phyloP scores from a whole-genome alignment of 371 early-diverging fungal species.

The Blastocladiella emersonii region DNA sequence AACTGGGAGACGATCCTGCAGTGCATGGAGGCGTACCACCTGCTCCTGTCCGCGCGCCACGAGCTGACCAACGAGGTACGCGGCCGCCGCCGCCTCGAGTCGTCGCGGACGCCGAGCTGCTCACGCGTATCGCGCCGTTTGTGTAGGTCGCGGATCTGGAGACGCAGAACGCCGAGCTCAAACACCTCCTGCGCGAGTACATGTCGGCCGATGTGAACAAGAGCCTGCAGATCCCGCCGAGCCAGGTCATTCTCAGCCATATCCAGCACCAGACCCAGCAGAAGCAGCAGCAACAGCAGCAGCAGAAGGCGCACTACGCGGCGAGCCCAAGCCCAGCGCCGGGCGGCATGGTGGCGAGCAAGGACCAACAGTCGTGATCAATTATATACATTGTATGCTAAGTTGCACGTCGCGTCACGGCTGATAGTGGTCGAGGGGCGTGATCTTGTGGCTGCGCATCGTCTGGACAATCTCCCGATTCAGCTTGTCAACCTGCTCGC shows the following conservation, averaged over 20 bases:
- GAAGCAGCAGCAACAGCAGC: not conserved
- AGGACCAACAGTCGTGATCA: too few relatives aligned
- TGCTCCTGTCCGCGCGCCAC: not conserved
- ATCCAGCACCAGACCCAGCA: not conserved
- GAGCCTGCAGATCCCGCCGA: not conserved
- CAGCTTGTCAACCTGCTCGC: too few relatives aligned
- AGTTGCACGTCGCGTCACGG: too few relatives aligned
- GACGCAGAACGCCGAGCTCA: not conserved
- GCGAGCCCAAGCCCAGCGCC: too few relatives aligned
- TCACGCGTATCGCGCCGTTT: not conserved
- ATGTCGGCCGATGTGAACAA: constrained; percentile 1
- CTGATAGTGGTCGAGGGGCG: too few relatives aligned
- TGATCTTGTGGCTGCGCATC: too few relatives aligned
- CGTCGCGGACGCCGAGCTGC: not conserved
- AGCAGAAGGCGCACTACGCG: too few relatives aligned
- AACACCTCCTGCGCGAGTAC: constrained; percentile 3
- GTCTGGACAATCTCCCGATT: too few relatives aligned
- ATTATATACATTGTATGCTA: too few relatives aligned
- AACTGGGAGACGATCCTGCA: not conserved
- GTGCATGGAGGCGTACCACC: constrained; percentile 1
- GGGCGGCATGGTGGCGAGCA: too few relatives aligned
- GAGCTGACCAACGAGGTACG: not conserved
- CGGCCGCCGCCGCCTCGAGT: too few relatives aligned
- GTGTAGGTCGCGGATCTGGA: not conserved
- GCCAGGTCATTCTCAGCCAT: not conserved